Conservation (phyloP, 805 yeast species). For the Saturnispora saitoi region DNA sequence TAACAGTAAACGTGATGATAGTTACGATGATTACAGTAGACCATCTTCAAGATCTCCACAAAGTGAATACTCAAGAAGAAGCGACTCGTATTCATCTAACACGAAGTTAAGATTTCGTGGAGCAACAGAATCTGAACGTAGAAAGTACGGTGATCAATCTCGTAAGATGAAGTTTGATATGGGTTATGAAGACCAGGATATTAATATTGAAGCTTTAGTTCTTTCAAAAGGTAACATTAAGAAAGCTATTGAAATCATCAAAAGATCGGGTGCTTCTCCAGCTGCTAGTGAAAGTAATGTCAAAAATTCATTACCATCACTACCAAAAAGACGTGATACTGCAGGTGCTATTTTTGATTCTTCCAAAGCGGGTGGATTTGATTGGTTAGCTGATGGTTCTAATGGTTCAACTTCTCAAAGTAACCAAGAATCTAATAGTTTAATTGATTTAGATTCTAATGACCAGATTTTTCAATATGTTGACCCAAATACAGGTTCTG, state of each 20-base stretch:
- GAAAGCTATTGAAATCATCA: constrained; percentile 50
- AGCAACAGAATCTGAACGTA: constrained; percentile 44
- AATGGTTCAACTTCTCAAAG: background rate
- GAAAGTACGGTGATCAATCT: constrained; percentile 43
- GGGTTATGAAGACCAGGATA: constrained; percentile 52
- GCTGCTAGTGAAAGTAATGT: background rate
- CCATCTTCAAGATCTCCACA: background rate
- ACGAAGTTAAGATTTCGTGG: constrained; percentile 39
- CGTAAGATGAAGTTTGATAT: constrained; percentile 38
- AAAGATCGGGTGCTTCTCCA: constrained; percentile 28
- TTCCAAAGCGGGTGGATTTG: constrained; percentile 29
- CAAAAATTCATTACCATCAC: constrained; percentile 38
- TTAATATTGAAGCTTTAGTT: constrained; percentile 54
- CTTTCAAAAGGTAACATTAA: constrained; percentile 51
- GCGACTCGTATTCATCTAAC: background rate
- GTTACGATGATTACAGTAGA: constrained; percentile 5
- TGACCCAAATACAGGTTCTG: constrained; percentile 63
- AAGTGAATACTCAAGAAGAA: constrained; percentile 5
- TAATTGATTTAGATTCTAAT: constrained; percentile 24
- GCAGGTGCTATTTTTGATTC: constrained; percentile 25
- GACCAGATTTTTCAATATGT: constrained; percentile 55
- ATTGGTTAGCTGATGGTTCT: constrained; percentile 26
- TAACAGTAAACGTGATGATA: background rate
- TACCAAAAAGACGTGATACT: constrained; percentile 34
- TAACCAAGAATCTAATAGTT: constrained; percentile 20